Conservation (phyloP, 306 rosid genomes). For the Dryas octopetala region DNA sequence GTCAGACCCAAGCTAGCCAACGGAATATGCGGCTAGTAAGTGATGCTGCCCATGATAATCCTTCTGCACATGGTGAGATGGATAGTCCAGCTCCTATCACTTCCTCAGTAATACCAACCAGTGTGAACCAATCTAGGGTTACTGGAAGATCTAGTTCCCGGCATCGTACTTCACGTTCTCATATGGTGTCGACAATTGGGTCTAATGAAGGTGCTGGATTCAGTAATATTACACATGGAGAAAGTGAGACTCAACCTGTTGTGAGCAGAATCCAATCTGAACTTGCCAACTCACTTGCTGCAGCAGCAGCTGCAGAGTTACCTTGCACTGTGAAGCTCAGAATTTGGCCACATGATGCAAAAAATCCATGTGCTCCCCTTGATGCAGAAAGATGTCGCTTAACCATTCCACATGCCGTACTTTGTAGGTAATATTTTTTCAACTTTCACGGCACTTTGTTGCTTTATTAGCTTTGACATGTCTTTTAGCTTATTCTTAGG, state of each 20-base stretch:
- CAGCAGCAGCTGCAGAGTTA: slow-evolving; percentile 84
- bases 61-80: slow-evolving; percentile 42
- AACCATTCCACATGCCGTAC: slow-evolving; percentile 86
- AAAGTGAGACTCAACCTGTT: slow-evolving; percentile 65
- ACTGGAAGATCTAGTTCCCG: slow-evolving; percentile 61
- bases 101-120: slow-evolving; percentile 52
- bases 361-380: slow-evolving; percentile 70
- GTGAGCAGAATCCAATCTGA: slow-evolving; percentile 75
- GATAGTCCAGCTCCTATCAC: slow-evolving; percentile 38
- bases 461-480: background rate
- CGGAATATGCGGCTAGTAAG: slow-evolving; percentile 38
- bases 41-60: slow-evolving; percentile 40
- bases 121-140: slow-evolving; percentile 58
- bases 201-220: slow-evolving; percentile 53
- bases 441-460: background rate
- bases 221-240: slow-evolving; percentile 42
- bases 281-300: slow-evolving; percentile 81
- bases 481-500: slow-evolving; percentile 7
- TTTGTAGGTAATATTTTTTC: slow-evolving; percentile 70
- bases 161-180: slow-evolving; percentile 57
- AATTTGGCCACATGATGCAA: slow-evolving; percentile 86
- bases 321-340: slow-evolving; percentile 97
- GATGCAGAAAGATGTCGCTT: slow-evolving; percentile 71
- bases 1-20: slow-evolving; percentile 80
- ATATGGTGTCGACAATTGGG: slow-evolving; percentile 42